Percentiles rank a stretch among this genome's conserved stretches.
Conservation (phyloP, 768 basidiomycete genomes). For the Lanmaoa pseudosensibilis region DNA sequence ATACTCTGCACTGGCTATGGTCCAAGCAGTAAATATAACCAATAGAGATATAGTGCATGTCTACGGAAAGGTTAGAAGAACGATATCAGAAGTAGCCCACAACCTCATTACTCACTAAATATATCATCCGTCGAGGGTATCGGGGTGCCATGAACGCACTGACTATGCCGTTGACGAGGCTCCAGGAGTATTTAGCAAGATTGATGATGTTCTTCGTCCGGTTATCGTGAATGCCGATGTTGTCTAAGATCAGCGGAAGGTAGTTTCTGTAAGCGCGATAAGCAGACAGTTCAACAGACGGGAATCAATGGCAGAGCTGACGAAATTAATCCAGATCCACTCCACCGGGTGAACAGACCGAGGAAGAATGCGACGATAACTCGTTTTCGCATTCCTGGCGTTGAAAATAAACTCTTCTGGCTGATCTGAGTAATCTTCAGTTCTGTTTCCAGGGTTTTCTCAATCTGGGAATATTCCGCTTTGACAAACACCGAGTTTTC, state of each 20-base stretch:
- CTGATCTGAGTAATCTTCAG: neutral
- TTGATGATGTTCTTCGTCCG: constrained; percentile 18
- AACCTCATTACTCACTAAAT: constrained; percentile 10
- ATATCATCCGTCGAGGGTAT: constrained; percentile 18
- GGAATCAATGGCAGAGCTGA: neutral
- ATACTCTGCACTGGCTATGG: constrained; percentile 21
- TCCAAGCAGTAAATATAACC: constrained; percentile 17
- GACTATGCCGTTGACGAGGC: constrained; percentile 3
- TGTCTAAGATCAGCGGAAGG: constrained; percentile 16
- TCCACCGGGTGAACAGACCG: constrained; percentile 15
- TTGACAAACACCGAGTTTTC: constrained; percentile 50
- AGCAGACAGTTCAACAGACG: neutral
- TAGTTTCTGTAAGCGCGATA: constrained; percentile 5
- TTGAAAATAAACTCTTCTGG: constrained; percentile 1
- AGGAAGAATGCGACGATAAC: constrained; percentile 12
- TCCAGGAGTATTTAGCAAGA: constrained; percentile 14
- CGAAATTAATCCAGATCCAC: constrained; percentile 15
- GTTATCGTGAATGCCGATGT: constrained; percentile 22
- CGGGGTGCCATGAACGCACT: constrained; percentile 6
- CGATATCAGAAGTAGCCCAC: neutral
- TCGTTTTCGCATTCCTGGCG: constrained; percentile 18
- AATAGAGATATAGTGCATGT: constrained; percentile 17
- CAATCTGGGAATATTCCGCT: constrained; percentile 57
- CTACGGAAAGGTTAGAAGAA: constrained; percentile 1
- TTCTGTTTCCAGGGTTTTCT: constrained; percentile 46